Base-by-base conservation (phyloP, 2,329 filamentous ascomycete genomes). In the Lasiodiplodia theobromae region DNA sequence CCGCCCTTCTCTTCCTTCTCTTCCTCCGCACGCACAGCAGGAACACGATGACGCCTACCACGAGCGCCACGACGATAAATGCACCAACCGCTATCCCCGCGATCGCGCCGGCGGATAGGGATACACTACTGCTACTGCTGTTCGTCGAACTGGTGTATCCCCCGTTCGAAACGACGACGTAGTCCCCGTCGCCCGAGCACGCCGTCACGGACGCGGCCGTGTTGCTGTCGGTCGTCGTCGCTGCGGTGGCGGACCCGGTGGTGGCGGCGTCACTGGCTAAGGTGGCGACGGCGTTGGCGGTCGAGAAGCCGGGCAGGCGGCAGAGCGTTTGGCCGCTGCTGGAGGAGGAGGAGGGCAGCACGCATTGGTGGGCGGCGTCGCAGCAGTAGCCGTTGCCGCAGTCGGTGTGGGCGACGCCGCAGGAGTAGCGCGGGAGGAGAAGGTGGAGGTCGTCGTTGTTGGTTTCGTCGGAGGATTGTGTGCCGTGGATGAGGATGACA, bases 341-440 rank as follows among this genome's bases (percentile, higher is more conserved):
- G 16, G 21, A 11, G 16, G 28, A n/a, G 38, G 16, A 44, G 12
- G 49, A 28, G 4, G 21, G 49, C 10, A 28, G 23, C 37, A 60
- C 38, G 38, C 38, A 47, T 12, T 60, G 2, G 37, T 60, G 21
- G 12, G 38, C 38, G n/a, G 21, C 16, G 38, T 21, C 23, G 56
- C 56, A 60, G 38, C 56, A 60, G 38, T 47, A 60, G 21, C 38
- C 56, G 56, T 47, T 60, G 23, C 56, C 56, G 49, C 53, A 31
- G 64, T 54, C 49, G 54, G 18, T 25, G 52, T n/a, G 28, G 53
- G 56, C 44, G 62, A 68, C 21, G 58, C 23, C 58, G 69, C 52
- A 37, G 47, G 65, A 37, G n/a, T 65, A 56, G 67, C 44, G 47
- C 18, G 40, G 38, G 53, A 37, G 25, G 28, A 37, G 60, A 34